Evolutionary conservation across 179 eudicot genomes (phyloP).

Genomic region (Carnegiea gigantea): DNA sequence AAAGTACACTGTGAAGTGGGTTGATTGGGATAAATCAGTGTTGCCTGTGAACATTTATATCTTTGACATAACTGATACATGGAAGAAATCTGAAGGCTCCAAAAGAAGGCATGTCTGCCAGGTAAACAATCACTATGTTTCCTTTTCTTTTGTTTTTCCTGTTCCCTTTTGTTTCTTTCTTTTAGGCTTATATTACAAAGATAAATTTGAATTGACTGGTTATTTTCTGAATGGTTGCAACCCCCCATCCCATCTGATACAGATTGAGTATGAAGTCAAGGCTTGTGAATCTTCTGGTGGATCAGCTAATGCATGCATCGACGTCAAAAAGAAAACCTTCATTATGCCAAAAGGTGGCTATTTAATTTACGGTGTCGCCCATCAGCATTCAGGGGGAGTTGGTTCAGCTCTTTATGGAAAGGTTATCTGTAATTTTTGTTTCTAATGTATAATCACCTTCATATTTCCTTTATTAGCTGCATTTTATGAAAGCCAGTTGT

Average conservation of each 20-base stretch:
- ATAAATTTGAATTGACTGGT: too few relatives aligned
- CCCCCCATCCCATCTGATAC: slow-evolving; percentile 6
- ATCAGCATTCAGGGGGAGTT: slow-evolving; percentile 81
- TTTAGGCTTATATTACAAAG: not conserved
- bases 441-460: too few relatives aligned
- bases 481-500: too few relatives aligned
- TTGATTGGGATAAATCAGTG: slow-evolving; percentile 44
- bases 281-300: slow-evolving; percentile 37
- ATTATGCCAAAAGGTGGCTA: slow-evolving; percentile 62
- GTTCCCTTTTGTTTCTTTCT: not conserved
- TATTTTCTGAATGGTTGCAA: not conserved
- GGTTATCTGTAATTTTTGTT: slow-evolving; percentile 40
- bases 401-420: slow-evolving; percentile 73
- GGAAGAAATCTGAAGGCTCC: slow-evolving; percentile 30
- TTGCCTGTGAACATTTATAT: slow-evolving; percentile 52
- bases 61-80: slow-evolving; percentile 54
- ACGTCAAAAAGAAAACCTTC: slow-evolving; percentile 45
- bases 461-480: too few relatives aligned
- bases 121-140: slow-evolving; percentile 4
- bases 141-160: not conserved
- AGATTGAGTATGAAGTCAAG: slow-evolving; percentile 71
- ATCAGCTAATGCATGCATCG: slow-evolving; percentile 38
- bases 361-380: slow-evolving; percentile 77
- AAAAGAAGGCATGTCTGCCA: slow-evolving; percentile 31
- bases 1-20: slow-evolving; percentile 55